Evolutionary conservation across 2,329 filamentous ascomycete genomes (phyloP).

Genomic region (Penicillium freii): DNA sequence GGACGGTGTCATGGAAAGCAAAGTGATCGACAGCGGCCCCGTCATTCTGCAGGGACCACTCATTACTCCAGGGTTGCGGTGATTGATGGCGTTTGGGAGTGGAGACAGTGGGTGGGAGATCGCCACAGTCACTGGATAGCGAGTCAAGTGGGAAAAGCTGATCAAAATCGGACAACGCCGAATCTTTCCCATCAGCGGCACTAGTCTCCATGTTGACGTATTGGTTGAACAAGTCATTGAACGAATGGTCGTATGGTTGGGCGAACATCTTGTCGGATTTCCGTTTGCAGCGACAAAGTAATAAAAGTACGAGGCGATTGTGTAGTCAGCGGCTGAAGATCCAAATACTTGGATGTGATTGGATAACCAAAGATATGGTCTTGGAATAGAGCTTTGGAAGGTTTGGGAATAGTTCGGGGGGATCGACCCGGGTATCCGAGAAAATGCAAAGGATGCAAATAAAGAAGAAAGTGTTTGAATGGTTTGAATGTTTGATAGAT

Average conservation of each 20-base stretch:
- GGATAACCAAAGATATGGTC: constrained; percentile 22
- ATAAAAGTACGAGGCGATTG: neutral
- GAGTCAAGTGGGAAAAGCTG: constrained; percentile 53
- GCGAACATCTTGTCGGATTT: constrained; percentile 52
- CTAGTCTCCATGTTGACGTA: constrained; percentile 60
- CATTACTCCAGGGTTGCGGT: constrained; percentile 55
- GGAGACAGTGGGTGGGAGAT: constrained; percentile 51
- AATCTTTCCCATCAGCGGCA: constrained; percentile 49
- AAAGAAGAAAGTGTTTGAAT: constrained; percentile 8
- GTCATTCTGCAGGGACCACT: constrained; percentile 53
- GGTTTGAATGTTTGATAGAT: constrained; percentile 34
- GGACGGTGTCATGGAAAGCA: constrained; percentile 40
- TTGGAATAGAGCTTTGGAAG: constrained; percentile 22
- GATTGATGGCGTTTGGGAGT: constrained; percentile 44
- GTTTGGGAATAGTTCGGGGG: constrained; percentile 17
- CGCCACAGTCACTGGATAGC: constrained; percentile 53
- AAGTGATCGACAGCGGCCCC: constrained; percentile 37
- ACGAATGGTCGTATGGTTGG: constrained; percentile 51
- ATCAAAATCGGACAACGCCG: constrained; percentile 50
- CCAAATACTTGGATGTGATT: constrained; percentile 30
- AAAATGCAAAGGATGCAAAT: constrained; percentile 27
- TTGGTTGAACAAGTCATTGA: constrained; percentile 63
- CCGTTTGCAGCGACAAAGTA: constrained; percentile 37
- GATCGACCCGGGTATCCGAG: constrained; percentile 22
- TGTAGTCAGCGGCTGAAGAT: constrained; percentile 25